phyloP scores from a whole-genome alignment of 1,284 basidiomycete species.

The Volvariella surrecta region DNA sequence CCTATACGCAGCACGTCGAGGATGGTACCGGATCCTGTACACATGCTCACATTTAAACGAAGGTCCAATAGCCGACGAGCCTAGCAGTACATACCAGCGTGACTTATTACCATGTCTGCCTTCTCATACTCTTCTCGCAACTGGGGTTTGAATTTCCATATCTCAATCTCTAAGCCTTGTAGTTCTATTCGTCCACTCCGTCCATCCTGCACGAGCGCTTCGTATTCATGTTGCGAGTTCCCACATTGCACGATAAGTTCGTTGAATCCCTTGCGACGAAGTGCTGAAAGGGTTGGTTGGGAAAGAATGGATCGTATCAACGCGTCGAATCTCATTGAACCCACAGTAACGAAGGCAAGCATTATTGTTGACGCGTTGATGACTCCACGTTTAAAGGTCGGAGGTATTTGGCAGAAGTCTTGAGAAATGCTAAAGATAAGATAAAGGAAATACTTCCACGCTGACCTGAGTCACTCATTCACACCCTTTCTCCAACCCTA shows the following conservation, averaged over 20 bases:
- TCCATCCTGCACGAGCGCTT: constrained; percentile 16
- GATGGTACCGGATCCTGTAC: constrained; percentile 87
- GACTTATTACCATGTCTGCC: constrained; percentile 81
- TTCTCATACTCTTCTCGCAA: constrained; percentile 55
- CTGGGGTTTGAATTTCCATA: constrained; percentile 68
- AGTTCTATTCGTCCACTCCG: constrained; percentile 22
- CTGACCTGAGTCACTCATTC: too few species aligned
- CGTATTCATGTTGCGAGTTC: constrained; percentile 32
- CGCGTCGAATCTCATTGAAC: constrained; percentile 81
- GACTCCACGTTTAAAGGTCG: too few species aligned
- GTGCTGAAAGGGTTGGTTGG: constrained; percentile 40
- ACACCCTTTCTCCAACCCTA: too few species aligned
- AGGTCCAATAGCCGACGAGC: background rate
- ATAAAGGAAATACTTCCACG: too few species aligned
- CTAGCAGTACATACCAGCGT: constrained; percentile 67
- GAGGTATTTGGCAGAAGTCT: too few species aligned
- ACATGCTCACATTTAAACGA: constrained; percentile 6
- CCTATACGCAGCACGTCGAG: constrained; percentile 74
- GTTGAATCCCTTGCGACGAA: constrained; percentile 48
- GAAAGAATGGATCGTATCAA: constrained; percentile 64
- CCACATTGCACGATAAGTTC: constrained; percentile 73
- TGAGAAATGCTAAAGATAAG: too few species aligned
- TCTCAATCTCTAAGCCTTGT: constrained; percentile 47
- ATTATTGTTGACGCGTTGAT: constrained; percentile 29
- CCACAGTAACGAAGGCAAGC: constrained; percentile 80